These are phyloP conservation scores for Paramecium sonneborni DNA, from an alignment of 73 alveolate genomes.

Conservation along the genomic window DNA sequence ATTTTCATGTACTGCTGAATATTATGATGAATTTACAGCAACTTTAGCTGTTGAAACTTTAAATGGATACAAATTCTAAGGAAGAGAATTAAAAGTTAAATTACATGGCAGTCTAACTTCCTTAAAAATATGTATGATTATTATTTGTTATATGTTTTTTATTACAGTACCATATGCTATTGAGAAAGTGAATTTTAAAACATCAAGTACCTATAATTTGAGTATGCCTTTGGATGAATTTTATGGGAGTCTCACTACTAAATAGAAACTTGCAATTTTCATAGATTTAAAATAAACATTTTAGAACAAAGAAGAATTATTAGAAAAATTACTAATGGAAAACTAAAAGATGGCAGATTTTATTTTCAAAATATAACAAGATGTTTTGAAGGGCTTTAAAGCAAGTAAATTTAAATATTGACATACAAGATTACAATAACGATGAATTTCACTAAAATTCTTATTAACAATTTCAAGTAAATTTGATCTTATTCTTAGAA, in stretches of 20 bases:
- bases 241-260: not conserved
- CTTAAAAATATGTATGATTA: constrained; percentile 18
- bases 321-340: not conserved
- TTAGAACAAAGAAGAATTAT: not conserved
- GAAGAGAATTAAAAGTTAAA: constrained; percentile 1
- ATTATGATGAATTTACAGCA: constrained; percentile 15
- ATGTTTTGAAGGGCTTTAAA: not conserved
- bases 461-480: not conserved
- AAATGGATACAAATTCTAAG: constrained; percentile 36
- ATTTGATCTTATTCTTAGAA: not conserved
- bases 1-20: constrained; percentile 21
- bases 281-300: not conserved
- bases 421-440: not conserved
- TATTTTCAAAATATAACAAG: not conserved
- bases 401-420: not conserved
- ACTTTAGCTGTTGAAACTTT: not conserved
- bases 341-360: not conserved
- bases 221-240: not conserved
- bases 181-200: constrained; percentile 41
- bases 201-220: constrained; percentile 25
- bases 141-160: not conserved
- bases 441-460: not conserved
- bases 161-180: constrained; percentile 35
- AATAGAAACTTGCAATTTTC: not conserved
- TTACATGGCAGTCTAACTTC: not conserved